Base-by-base conservation (phyloP, 805 yeast genomes). In the Cyberlindnera xishuangbannaensis region DNA sequence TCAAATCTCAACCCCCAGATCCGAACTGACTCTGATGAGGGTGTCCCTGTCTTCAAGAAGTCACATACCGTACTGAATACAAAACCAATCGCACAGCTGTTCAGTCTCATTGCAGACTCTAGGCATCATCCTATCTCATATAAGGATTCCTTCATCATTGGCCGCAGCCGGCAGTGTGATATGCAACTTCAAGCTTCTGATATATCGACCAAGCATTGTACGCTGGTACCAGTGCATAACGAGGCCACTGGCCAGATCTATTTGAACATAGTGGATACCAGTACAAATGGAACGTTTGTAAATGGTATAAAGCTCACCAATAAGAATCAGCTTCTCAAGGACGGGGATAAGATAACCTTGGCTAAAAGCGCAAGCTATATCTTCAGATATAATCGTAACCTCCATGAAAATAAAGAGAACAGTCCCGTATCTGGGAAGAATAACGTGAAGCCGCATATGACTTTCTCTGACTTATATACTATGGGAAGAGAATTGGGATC, bases 121-220 rank as follows among this genome's bases (percentile, higher is more conserved):
- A 28, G 30, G 2, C 58, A 59, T 22, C 44, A 38, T 6, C 28
- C 39, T 2, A 38, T 75, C n/a, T 44, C 47, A 3, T 44, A 63
- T 17, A 50, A 65, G 19, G 46, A 56, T 3, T 50, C 55, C 4
- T 49, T 60, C 1, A 41, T 56, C 0, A 55, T 73, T 5, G 84
- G 84, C 1, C 62, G 84, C 37, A 74, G 81, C 47, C 64, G 77
- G 30, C 59, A 71, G 9, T 76, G 83, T 52, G 83, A 78, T 41
- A 53, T 78, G 11, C 57, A 61, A 4, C 54, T 82, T 4, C 38
- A 46, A n/a, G 78, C 76, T 8, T 56, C 61, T 1, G 87, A 81
- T 45, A 75, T 80, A 7, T 80, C 87, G 1, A 74, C 84, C 0
- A 61, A 63, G 19, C 90, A 82, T 50, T 76, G 84, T 45, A 68